Percentiles rank a stretch among this genome's conserved stretches.
Evolutionary conservation across 2,329 filamentous ascomycete species (phyloP).

Genomic region (Fusarium sp.): DNA sequence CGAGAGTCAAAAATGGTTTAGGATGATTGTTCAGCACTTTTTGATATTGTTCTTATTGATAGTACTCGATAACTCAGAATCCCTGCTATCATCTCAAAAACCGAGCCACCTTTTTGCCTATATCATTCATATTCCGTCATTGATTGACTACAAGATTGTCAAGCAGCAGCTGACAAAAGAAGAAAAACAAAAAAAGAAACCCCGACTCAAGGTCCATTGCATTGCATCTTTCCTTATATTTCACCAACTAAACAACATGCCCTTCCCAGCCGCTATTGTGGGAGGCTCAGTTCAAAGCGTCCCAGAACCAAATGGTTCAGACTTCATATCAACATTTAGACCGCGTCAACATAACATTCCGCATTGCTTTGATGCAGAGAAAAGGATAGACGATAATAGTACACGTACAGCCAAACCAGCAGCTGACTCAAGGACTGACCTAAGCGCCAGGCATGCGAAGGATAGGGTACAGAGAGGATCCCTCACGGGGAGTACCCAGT

Average conservation of each 20-base stretch:
- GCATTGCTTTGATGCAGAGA: background rate
- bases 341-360: background rate
- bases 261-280: background rate
- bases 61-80: background rate
- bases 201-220: background rate
- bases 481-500: slow-evolving; percentile 41
- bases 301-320: slow-evolving; percentile 1
- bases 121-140: slow-evolving; percentile 25
- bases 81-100: background rate
- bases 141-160: slow-evolving; percentile 3
- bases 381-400: slow-evolving; percentile 25
- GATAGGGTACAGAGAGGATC: slow-evolving; percentile 52
- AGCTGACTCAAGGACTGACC: slow-evolving; percentile 4
- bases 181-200: slow-evolving; percentile 7
- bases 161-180: background rate
- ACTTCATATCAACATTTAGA: background rate
- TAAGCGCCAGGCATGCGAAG: slow-evolving; percentile 51
- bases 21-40: background rate
- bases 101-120: slow-evolving; percentile 21
- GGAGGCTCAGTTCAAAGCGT: background rate
- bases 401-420: slow-evolving; percentile 36
- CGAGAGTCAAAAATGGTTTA: background rate
- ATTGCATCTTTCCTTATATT: background rate
- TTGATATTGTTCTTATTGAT: slow-evolving; percentile 11
- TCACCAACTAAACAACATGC: background rate